Base-by-base conservation (phyloP, 1,139 yeast species). In the Saccharomyces hybrid region DNA sequence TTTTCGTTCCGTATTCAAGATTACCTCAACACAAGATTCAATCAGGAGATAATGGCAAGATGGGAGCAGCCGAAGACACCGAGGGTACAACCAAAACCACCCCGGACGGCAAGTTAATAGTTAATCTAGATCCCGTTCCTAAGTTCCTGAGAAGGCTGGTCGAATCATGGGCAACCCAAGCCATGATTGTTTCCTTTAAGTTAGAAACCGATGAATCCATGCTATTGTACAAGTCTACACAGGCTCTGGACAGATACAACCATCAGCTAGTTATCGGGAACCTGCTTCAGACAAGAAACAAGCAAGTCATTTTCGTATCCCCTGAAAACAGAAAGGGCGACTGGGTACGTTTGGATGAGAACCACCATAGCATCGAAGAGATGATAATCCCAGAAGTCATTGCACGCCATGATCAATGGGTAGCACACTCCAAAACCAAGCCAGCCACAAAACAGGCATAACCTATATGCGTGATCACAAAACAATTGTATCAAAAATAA, bases 221-320 rank as follows among this genome's bases (percentile, higher is more conserved):
- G 24, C 74, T 95, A 61, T 78, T 89, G 49, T 75, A 79, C 55
- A 95, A 95, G 72, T 89, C 97, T 4, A 75, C 75, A 52, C 81
- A 79, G 54, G 97, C 99, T 0, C 75, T 95, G 58, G 81, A 81
- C 38, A 78, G 96, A 58, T 95, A 95, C 70, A 86, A 83, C 59
- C 99, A 95, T 71, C 97, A 90, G 68, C 75, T 95, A 58, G 99
- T 95, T 9, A 90, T 95, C 68, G 99, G 99, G 8, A 95, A 95
- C 68, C 74, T 95, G 63, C 75, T 95, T 59, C 97, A 91, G 67
- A 86, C 96, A 0, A 81, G 99, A 65, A 91, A 90, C 71, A 76
- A 75, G 53, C 95, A 90, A 67, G 97, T 93, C 50, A 89, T 88
- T 2, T 88, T 95, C 71, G 97, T 95, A 3, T 79, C 83, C 2